Conservation (phyloP, 148 eudicot genomes). For the Agrostemma githago region DNA sequence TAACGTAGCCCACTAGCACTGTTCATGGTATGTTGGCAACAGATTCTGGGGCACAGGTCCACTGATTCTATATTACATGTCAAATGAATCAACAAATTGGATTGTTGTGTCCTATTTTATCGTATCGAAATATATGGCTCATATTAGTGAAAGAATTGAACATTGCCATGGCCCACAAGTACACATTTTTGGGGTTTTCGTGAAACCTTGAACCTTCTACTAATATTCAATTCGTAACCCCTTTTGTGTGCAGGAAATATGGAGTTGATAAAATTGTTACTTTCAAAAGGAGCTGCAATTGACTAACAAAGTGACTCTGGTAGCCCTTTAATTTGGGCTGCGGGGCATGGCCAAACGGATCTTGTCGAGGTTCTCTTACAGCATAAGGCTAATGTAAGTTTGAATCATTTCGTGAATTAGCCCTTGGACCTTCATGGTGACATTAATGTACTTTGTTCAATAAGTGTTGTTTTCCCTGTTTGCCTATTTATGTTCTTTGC, state of each 20-base stretch:
- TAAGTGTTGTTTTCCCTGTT: constrained; percentile 17
- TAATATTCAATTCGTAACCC: background rate
- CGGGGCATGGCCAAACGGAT: constrained; percentile 86
- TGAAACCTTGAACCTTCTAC: background rate
- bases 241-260: constrained; percentile 57
- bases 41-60: background rate
- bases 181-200: background rate
- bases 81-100: background rate
- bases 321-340: constrained; percentile 94
- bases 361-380: constrained; percentile 71
- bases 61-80: background rate
- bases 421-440: too few relatives aligned
- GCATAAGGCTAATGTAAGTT: constrained; percentile 65
- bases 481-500: too few relatives aligned
- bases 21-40: background rate
- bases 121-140: background rate
- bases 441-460: too few relatives aligned
- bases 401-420: too few relatives aligned
- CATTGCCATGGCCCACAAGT: background rate
- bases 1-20: too few relatives aligned
- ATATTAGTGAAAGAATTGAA: background rate
- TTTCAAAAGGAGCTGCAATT: constrained; percentile 55
- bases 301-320: constrained; percentile 97
- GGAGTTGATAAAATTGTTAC: constrained; percentile 64
- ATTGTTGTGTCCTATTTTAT: background rate